Percentiles rank a stretch among this genome's conserved stretches.
These are phyloP conservation scores for Kodamaea kakaduensis DNA, from an alignment of 805 yeast genomes.

Conservation along the genomic window DNA sequence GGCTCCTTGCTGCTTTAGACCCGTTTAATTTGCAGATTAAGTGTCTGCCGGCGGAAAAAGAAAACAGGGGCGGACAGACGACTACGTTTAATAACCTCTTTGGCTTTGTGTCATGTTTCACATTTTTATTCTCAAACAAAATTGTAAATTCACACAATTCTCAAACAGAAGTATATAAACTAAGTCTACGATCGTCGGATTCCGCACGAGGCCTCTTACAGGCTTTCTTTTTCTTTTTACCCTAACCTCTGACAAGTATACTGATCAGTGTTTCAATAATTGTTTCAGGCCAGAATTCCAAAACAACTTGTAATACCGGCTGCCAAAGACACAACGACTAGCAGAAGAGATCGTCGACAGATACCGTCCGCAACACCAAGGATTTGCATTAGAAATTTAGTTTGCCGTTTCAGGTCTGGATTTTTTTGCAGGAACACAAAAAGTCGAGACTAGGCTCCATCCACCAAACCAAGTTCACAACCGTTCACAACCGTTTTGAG, in stretches of 20 bases:
- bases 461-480: constrained; percentile 2
- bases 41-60: background rate
- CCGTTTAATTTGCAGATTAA: no score
- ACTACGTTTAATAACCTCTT: background rate
- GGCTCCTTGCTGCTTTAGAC: no score
- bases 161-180: constrained; percentile 8
- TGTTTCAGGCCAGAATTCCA: constrained; percentile 2
- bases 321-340: no score
- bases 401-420: background rate
- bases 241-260: constrained; percentile 2
- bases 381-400: no score
- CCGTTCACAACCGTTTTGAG: constrained; percentile 4
- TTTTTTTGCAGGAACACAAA: background rate
- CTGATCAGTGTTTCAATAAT: constrained; percentile 2
- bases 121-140: constrained; percentile 15
- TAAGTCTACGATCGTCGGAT: background rate
- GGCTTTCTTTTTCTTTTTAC: constrained; percentile 4
- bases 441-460: constrained; percentile 1
- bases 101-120: constrained; percentile 15
- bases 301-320: no score
- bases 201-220: background rate
- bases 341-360: no score
- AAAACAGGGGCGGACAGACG: background rate
- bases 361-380: no score
- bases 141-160: constrained; percentile 9